These are phyloP conservation scores for Blastobotrys malaysiensis DNA, from an alignment of 1,139 yeast species.

Conservation along the genomic window DNA sequence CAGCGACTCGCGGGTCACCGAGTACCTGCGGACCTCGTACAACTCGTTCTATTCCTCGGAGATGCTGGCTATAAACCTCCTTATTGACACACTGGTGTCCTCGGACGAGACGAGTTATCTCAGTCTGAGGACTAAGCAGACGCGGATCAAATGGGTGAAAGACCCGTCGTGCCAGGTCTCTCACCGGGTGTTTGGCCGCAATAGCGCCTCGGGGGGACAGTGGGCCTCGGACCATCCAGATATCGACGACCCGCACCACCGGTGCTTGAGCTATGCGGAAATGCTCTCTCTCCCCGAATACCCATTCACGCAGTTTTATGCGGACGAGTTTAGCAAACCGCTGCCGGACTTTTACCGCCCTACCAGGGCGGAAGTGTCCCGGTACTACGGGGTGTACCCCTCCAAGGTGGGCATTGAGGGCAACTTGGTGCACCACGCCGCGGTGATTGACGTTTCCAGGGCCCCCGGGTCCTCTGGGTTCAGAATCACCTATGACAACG, in stretches of 20 bases:
- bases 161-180: constrained; percentile 8
- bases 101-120: constrained; percentile 29
- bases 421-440: constrained; percentile 10
- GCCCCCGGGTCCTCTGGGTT: too few relatives aligned
- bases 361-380: constrained; percentile 27
- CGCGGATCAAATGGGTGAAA: constrained; percentile 27
- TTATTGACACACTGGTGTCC: constrained; percentile 30
- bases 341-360: constrained; percentile 29
- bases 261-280: constrained; percentile 33
- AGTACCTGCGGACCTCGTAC: constrained; percentile 20
- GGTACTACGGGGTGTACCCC: constrained; percentile 30
- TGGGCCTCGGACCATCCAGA: constrained; percentile 27
- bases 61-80: constrained; percentile 27
- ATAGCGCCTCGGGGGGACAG: constrained; percentile 30
- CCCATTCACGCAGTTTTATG: constrained; percentile 27
- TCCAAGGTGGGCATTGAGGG: constrained; percentile 20
- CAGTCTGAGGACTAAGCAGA: constrained; percentile 19
- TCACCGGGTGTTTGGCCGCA: constrained; percentile 4
- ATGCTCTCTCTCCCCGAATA: constrained; percentile 34
- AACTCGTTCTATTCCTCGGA: constrained; percentile 26
- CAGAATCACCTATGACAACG: not conserved
- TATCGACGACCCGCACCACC: constrained; percentile 19
- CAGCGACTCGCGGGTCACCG: constrained; percentile 17
- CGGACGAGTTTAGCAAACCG: constrained; percentile 12
- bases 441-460: constrained; percentile 15